A percentile compares a stretch with the other conserved stretches of the same genome.
Conservation (phyloP, 768 basidiomycete genomes). For the Tubosaeta sp. region DNA sequence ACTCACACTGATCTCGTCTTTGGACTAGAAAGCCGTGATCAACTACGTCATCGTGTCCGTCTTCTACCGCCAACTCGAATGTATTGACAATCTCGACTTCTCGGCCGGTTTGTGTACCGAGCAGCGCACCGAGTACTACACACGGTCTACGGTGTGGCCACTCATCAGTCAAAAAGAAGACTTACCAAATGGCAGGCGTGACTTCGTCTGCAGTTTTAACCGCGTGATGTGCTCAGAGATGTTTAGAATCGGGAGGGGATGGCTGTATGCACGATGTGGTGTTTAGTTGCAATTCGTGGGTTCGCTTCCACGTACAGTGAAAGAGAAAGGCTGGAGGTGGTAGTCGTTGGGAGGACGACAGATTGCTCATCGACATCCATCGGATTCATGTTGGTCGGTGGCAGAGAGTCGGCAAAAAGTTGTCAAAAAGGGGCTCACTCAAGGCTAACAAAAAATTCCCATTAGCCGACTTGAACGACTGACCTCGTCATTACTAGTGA, state of each 20-base stretch:
- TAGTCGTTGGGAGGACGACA: slow-evolving; percentile 67
- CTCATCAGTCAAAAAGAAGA: slow-evolving; percentile 1
- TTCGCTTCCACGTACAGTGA: slow-evolving; percentile 52
- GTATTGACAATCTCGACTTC: slow-evolving; percentile 97
- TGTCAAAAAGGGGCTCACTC: slow-evolving; percentile 2
- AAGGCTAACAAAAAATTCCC: slow-evolving; percentile 27
- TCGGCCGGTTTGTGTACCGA: slow-evolving; percentile 91
- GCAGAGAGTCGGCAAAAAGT: background rate
- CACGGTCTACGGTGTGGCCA: background rate
- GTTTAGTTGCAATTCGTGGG: background rate
- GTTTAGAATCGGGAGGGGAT: slow-evolving; percentile 94
- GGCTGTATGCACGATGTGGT: slow-evolving; percentile 47
- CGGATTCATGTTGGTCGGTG: slow-evolving; percentile 37
- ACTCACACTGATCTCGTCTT: slow-evolving; percentile 82
- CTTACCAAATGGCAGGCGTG: slow-evolving; percentile 62
- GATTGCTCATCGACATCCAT: slow-evolving; percentile 80
- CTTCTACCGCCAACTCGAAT: slow-evolving; percentile 76
- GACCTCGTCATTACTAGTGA: slow-evolving; percentile 46
- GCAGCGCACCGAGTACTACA: slow-evolving; percentile 85
- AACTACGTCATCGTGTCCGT: slow-evolving; percentile 53
- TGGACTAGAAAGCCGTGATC: slow-evolving; percentile 81
- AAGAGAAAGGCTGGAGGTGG: slow-evolving; percentile 69
- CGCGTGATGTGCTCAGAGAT: slow-evolving; percentile 95
- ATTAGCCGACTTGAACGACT: slow-evolving; percentile 42
- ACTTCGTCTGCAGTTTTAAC: slow-evolving; percentile 66